phyloP scores from a whole-genome alignment of 345 rosid species.

The Mercurialis annua region DNA sequence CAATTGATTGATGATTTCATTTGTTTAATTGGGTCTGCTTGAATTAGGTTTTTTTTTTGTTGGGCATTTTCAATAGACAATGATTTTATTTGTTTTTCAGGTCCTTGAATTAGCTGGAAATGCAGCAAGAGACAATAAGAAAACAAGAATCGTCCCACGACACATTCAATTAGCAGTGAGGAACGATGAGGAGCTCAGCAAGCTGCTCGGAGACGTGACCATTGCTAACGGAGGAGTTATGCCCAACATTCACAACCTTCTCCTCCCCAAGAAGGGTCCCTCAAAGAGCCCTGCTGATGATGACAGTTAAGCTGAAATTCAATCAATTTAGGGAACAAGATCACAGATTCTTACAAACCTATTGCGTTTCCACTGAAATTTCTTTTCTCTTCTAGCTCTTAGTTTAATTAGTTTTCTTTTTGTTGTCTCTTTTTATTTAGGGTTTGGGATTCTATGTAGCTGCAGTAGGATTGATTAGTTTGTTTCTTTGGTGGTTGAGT shows the following conservation, averaged over 20 bases:
- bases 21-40: too few relatives aligned
- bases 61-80: not conserved
- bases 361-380: too few relatives aligned
- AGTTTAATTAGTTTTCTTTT: too few relatives aligned
- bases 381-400: too few relatives aligned
- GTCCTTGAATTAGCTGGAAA: conserved; percentile 91
- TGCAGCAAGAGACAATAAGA: conserved; percentile 90
- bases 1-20: too few relatives aligned
- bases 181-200: conserved; percentile 94
- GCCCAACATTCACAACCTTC: conserved; percentile 95
- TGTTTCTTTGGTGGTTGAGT: too few relatives aligned
- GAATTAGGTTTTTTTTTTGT: not conserved
- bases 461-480: too few relatives aligned
- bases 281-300: conserved; percentile 63
- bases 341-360: too few relatives aligned
- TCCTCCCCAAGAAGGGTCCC: conserved; percentile 83
- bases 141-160: conserved; percentile 85
- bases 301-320: conserved; percentile 52
- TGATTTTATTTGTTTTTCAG: conserved; percentile 21
- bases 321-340: too few relatives aligned
- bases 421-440: too few relatives aligned
- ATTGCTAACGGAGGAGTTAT: conserved; percentile 95
- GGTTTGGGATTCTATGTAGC: too few relatives aligned
- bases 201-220: conserved; percentile 89
- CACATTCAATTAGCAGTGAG: conserved; percentile 88